Evolutionary conservation across 768 basidiomycete species (phyloP), one percentile per base, ranked within the genome.

Genomic region (Kwoniella botswanensis): DNA sequence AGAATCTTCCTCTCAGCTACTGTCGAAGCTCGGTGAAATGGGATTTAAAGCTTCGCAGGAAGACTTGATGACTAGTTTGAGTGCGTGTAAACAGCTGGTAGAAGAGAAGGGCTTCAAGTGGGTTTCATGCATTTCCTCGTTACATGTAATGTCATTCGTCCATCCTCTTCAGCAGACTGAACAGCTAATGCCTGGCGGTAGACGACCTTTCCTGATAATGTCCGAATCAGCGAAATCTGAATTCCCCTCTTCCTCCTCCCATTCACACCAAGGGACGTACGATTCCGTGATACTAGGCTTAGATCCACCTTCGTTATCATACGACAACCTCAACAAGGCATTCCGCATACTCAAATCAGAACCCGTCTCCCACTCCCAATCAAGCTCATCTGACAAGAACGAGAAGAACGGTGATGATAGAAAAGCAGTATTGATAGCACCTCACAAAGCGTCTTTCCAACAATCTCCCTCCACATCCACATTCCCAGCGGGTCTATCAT

Each of bases 271-370:
- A 15, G 74, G 71, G 4, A 76, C 79, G 2, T 87, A 87, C 74
- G 89, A 92, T 72, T 85, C 87, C 0, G 90, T 91, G 26, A 86
- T 91, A n/a, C 81, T 92, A 17, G 90, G 90, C 5, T 86, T 90
- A 18, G 86, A 89, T 0, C 89, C 88, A 1, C 68, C 81, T 1
- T 71, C 84, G 2, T 85, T 91, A 69, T 85, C 86, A 55, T 91
- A 91, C 76, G 77, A 82, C 1, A 79, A 85, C 62, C 86, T 92
- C 53, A 91, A 90, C 80, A 85, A 85, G 10, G 90, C 91, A 0
- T 92, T 91, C 72, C 87, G 90, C 3, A 86, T 92, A 22, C 87
- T 91, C 56, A 84, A 86, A 59, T 84, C 86, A 4, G 88, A 88
- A 66, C 75, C 76, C 35, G 67, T 43, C 29, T 63, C 53, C 56